These are phyloP conservation scores for Nepenthes gracilis DNA, from an alignment of 148 eudicot genomes.

Conservation along the genomic window DNA sequence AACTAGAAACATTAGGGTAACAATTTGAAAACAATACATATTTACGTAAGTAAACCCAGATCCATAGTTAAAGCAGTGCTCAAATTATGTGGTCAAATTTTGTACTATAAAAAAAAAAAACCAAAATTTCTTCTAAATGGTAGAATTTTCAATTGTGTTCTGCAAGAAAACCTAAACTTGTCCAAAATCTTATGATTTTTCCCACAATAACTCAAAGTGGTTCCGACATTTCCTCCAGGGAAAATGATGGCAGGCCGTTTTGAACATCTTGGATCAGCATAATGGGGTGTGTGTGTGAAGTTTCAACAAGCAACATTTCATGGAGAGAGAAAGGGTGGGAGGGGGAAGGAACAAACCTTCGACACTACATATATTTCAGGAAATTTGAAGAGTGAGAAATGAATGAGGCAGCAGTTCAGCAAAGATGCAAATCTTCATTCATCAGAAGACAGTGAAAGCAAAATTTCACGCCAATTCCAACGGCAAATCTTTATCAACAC, in stretches of 20 bases:
- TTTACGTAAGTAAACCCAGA: too few species aligned
- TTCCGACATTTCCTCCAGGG: not conserved
- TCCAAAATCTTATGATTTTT: not conserved
- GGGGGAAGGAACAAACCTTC: constrained; percentile 4
- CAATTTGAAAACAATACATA: too few species aligned
- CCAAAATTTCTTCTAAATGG: too few species aligned
- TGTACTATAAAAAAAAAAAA: too few species aligned
- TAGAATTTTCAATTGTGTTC: not conserved
- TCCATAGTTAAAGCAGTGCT: too few species aligned
- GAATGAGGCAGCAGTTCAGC: not conserved
- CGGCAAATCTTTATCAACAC: not conserved
- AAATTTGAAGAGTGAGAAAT: not conserved
- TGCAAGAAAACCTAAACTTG: not conserved
- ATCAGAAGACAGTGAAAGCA: not conserved
- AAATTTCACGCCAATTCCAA: not conserved
- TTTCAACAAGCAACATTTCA: not conserved
- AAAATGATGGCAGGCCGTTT: too few species aligned
- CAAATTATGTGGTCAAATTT: too few species aligned
- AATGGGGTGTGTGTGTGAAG: too few species aligned
- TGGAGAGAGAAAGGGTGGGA: not conserved
- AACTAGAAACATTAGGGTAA: too few species aligned
- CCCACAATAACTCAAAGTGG: constrained; percentile 1
- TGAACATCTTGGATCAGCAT: too few species aligned
- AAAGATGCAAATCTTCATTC: too few species aligned
- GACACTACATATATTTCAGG: not conserved